A percentile compares a stretch with the other conserved stretches of the same genome.
Evolutionary conservation across 495 filamentous ascomycete genomes (phyloP).

Genomic region (Daldinia caldariorum): DNA sequence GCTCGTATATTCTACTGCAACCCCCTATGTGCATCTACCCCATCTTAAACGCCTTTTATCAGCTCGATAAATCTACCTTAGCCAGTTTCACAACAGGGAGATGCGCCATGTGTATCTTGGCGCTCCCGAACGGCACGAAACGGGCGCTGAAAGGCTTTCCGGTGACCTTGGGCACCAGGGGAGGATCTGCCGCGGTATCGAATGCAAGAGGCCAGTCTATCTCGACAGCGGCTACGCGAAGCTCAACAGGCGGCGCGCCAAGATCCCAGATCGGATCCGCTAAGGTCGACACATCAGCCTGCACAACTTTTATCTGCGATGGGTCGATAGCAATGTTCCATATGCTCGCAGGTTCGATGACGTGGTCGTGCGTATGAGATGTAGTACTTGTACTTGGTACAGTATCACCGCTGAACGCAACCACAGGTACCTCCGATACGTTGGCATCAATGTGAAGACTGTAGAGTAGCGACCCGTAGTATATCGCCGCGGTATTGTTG

Average conservation of each 20-base stretch:
- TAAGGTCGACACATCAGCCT: slow-evolving; percentile 41
- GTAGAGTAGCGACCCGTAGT: slow-evolving; percentile 66
- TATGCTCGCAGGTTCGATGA: slow-evolving; percentile 48
- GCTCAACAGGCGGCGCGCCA: slow-evolving; percentile 57
- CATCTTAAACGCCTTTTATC: slow-evolving; percentile 10
- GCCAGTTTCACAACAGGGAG: slow-evolving; percentile 53
- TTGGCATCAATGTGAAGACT: slow-evolving; percentile 56
- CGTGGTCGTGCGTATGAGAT: slow-evolving; percentile 43
- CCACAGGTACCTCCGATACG: slow-evolving; percentile 30
- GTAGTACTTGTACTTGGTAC: slow-evolving; percentile 38
- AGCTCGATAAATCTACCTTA: slow-evolving; percentile 38
- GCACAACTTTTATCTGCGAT: slow-evolving; percentile 47
- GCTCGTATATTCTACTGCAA: slow-evolving; percentile 16
- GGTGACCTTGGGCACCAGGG: slow-evolving; percentile 43
- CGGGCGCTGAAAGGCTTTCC: slow-evolving; percentile 55
- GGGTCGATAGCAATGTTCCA: slow-evolving; percentile 65
- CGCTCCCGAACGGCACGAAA: slow-evolving; percentile 65
- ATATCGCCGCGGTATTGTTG: slow-evolving; percentile 65
- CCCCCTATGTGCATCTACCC: slow-evolving; percentile 13
- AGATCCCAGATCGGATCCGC: slow-evolving; percentile 61
- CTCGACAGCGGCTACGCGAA: slow-evolving; percentile 61
- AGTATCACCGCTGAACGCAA: slow-evolving; percentile 26
- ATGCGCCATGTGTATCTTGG: slow-evolving; percentile 68
- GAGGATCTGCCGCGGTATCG: slow-evolving; percentile 59
- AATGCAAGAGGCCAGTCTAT: slow-evolving; percentile 62